These are phyloP conservation scores for Botrytis elliptica DNA, from an alignment of 2,329 filamentous ascomycete genomes.

Conservation along the genomic window DNA sequence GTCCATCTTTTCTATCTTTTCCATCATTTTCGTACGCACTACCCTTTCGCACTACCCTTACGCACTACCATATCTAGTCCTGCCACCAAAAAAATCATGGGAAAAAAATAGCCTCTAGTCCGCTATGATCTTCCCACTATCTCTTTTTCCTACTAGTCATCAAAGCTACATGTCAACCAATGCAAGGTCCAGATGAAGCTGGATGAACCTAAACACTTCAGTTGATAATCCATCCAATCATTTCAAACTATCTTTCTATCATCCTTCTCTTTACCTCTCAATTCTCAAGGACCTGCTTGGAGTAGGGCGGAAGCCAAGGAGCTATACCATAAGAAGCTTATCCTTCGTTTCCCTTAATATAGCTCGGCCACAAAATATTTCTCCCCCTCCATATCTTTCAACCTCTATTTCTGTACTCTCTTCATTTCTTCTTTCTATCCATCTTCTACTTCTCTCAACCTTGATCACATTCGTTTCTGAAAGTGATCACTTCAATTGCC, in stretches of 20 bases:
- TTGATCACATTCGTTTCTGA: background rate
- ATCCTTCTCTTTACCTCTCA: background rate
- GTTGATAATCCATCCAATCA: background rate
- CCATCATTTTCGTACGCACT: background rate
- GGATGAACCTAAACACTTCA: background rate
- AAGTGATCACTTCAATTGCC: background rate
- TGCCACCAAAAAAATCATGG: background rate
- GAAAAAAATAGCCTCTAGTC: background rate
- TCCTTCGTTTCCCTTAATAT: background rate
- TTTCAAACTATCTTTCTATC: background rate
- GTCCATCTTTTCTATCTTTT: background rate
- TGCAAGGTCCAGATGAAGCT: conserved; percentile 7
- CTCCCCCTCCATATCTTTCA: background rate
- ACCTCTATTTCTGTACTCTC: background rate
- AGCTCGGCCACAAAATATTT: background rate
- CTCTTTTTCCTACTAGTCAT: background rate
- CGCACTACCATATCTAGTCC: background rate
- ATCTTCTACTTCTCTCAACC: background rate
- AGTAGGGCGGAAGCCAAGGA: background rate
- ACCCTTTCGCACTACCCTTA: background rate
- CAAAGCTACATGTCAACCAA: background rate
- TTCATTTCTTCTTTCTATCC: background rate
- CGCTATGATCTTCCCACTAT: background rate
- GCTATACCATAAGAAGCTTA: background rate
- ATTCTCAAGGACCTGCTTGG: background rate